Base-by-base conservation (phyloP, 106 monocot species). In the Allium cepa region DNA sequence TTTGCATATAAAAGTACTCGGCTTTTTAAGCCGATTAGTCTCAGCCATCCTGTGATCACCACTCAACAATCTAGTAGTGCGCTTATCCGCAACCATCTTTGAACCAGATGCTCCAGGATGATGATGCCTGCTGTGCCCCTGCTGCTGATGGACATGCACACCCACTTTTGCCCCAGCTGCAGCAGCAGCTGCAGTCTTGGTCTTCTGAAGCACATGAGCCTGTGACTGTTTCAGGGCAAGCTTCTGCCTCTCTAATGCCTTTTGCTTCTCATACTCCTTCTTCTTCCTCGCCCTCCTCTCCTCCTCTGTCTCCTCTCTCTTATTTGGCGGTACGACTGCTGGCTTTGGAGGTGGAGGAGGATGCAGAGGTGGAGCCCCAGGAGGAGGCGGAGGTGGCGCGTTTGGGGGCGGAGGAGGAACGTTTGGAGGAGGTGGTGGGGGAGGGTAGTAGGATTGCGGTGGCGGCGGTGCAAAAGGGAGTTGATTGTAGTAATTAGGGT, bases 221-320 rank as follows among this genome's bases (percentile, higher is more conserved):
- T 97, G 92, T 7, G 92, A 76, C 64, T 97, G 92, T 63, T 86
- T 88, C 64, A 89, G 58, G 78, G 81, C 77, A 7, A 78, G 88
- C 79, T 82, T 79, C 70, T 76, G 71, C 73, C 73, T 79, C 74
- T 92, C 88, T 59, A 91, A 91, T 60, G 74, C 81, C 74, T 62
- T 83, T 76, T 92, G 91, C 78, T 82, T 91, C 81, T 96, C 97
- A 51, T 78, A 89, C 76, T 97, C 96, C 62, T 68, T 75, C 79
- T 77, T 97, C 92, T 79, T 97, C 89, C 67, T 97, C 84, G 66
- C 97, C 66, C 73, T 76, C 79, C 97, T 79, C 77, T 97, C 97
- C 79, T 97, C 92, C 67, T 97, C 97, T 1, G 97, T 92, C 79
- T 97, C 97, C 17, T 50, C 84, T 76, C 79, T 79, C 50, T 69